These are phyloP conservation scores for Phytophthora foliorum DNA, from an alignment of 352 stramenopile species.

Conservation along the genomic window DNA sequence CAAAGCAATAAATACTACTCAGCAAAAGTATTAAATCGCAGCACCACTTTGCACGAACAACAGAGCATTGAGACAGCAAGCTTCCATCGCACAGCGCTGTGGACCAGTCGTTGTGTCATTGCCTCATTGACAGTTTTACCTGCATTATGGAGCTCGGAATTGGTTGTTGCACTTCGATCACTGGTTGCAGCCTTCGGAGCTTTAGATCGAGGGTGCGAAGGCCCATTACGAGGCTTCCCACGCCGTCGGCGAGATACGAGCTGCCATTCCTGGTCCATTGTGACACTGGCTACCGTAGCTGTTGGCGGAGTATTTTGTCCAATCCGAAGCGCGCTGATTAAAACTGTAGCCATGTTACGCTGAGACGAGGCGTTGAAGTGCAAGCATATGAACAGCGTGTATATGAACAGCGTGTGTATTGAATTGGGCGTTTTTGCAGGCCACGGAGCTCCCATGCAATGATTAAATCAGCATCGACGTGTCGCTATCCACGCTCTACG, in stretches of 20 bases:
- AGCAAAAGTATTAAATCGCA: background rate
- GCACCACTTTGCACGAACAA: background rate
- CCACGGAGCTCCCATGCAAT: background rate
- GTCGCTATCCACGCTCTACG: conserved; percentile 28
- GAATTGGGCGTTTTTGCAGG: background rate
- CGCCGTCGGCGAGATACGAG: conserved; percentile 33
- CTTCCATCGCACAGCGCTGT: background rate
- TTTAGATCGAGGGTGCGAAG: conserved; percentile 7
- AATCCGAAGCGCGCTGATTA: conserved; percentile 14
- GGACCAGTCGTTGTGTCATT: conserved; percentile 19
- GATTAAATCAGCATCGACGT: background rate
- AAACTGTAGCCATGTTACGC: conserved; percentile 13
- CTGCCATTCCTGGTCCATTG: conserved; percentile 44
- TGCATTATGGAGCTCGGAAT: background rate
- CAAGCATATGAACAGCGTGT: background rate
- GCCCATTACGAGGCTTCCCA: conserved; percentile 23
- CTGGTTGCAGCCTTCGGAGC: background rate
- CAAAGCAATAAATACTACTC: background rate
- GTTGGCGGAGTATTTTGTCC: conserved; percentile 18
- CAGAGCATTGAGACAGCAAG: background rate
- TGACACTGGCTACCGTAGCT: background rate
- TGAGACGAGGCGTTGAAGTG: conserved; percentile 6
- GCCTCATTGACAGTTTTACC: background rate
- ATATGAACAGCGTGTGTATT: background rate
- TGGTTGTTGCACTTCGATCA: background rate